A percentile compares a stretch with the other conserved stretches of the same genome.
Conservation (phyloP, 768 basidiomycete species). For the Rhodocollybia butyracea region DNA sequence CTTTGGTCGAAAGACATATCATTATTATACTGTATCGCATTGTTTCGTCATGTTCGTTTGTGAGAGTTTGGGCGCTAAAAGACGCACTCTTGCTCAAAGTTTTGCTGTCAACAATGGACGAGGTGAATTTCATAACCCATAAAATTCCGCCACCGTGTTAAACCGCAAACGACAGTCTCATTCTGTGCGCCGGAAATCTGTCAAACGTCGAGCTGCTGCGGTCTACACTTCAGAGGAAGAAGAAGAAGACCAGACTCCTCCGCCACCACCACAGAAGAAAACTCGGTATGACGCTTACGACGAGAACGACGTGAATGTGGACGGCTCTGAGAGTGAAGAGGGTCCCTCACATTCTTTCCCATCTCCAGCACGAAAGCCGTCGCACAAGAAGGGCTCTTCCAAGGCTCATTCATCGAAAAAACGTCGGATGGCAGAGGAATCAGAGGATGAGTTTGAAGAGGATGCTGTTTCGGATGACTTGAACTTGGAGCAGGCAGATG, state of each 20-base stretch:
- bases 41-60: no score
- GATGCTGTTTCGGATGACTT: constrained; percentile 10
- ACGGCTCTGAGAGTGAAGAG: background rate
- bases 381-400: background rate
- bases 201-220: background rate
- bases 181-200: constrained; percentile 1
- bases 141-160: background rate
- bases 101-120: background rate
- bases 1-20: no score
- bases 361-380: background rate
- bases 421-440: constrained; percentile 11
- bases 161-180: background rate
- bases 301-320: background rate
- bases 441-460: constrained; percentile 10
- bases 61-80: no score
- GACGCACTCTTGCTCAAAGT: no score
- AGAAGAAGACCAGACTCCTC: background rate
- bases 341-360: background rate
- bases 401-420: background rate
- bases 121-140: background rate
- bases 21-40: no score
- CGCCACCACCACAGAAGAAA: background rate
- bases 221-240: constrained; percentile 1
- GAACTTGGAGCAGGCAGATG: constrained; percentile 22
- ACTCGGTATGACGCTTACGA: background rate